Conservation (phyloP, 805 yeast genomes). For the Kregervanrija pseudodelftensis region DNA sequence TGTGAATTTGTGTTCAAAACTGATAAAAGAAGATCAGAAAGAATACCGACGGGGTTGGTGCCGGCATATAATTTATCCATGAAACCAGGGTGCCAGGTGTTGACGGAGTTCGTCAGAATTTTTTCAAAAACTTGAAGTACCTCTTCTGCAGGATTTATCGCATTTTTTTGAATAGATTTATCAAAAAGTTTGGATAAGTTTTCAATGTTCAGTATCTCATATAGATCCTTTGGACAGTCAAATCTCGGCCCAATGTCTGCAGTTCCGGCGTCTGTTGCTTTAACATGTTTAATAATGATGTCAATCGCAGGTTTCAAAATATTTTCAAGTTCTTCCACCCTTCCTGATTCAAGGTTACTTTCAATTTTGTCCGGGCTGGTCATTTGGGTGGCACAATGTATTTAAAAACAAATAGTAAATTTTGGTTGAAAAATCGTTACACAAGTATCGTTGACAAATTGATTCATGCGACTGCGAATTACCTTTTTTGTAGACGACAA, state of each 20-base stretch:
- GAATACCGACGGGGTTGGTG: slow-evolving; percentile 78
- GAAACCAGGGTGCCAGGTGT: slow-evolving; percentile 84
- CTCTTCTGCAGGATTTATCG: slow-evolving; percentile 24
- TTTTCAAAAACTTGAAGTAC: slow-evolving; percentile 45
- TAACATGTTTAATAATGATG: slow-evolving; percentile 45
- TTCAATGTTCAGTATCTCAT: slow-evolving; percentile 28
- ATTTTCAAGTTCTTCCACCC: slow-evolving; percentile 50
- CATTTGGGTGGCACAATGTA: neutral
- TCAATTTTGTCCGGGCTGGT: slow-evolving; percentile 3
- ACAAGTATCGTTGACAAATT: too few relatives aligned
- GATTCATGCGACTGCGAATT: too few relatives aligned
- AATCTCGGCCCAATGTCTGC: slow-evolving; percentile 44
- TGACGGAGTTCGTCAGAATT: slow-evolving; percentile 60
- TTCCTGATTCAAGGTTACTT: slow-evolving; percentile 37
- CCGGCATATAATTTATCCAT: slow-evolving; percentile 78
- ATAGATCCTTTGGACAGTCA: slow-evolving; percentile 41
- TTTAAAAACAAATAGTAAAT: neutral
- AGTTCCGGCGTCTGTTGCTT: slow-evolving; percentile 36
- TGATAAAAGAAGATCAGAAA: slow-evolving; percentile 62
- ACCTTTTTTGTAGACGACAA: too few relatives aligned
- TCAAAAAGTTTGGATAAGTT: slow-evolving; percentile 21
- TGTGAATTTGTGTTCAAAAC: slow-evolving; percentile 77
- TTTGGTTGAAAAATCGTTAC: neutral
- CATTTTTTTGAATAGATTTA: slow-evolving; percentile 13
- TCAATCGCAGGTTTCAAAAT: slow-evolving; percentile 47